Evolutionary conservation across 495 filamentous ascomycete species (phyloP).

Genomic region (Talaromyces stipitatus): DNA sequence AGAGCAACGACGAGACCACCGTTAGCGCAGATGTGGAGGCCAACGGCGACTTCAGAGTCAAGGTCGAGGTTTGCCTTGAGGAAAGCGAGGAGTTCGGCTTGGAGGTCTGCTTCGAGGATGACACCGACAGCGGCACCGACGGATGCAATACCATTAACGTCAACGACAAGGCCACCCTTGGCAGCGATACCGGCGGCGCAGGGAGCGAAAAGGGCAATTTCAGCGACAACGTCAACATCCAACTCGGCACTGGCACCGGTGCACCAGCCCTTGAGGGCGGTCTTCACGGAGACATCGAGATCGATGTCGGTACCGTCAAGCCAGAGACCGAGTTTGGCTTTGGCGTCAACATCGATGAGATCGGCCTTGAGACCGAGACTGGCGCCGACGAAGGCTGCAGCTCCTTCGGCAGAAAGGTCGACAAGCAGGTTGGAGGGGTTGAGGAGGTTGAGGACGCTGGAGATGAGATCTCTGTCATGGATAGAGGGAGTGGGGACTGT

Average conservation of each 20-base stretch:
- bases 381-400: constrained; percentile 32
- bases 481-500: neutral
- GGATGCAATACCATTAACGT: constrained; percentile 32
- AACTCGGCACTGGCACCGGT: constrained; percentile 17
- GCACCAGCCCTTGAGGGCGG: constrained; percentile 24
- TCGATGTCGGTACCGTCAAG: constrained; percentile 21
- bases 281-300: constrained; percentile 22
- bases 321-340: constrained; percentile 27
- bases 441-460: neutral
- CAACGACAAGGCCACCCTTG: constrained; percentile 31
- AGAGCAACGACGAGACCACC: constrained; percentile 29
- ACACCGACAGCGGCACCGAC: constrained; percentile 18
- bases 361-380: constrained; percentile 31
- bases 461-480: neutral
- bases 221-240: constrained; percentile 20
- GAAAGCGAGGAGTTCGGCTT: constrained; percentile 25
- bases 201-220: constrained; percentile 30
- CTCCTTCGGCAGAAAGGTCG: constrained; percentile 28
- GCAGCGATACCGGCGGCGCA: constrained; percentile 28
- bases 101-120: constrained; percentile 24
- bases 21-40: constrained; percentile 28
- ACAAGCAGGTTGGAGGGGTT: constrained; percentile 19
- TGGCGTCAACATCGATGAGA: constrained; percentile 21
- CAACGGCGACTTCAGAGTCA: constrained; percentile 24
- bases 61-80: constrained; percentile 15